Evolutionary conservation across 78 protist species (phyloP), one percentile per base, ranked within the genome.

Genomic region (Tieghemostelium lacteum): DNA sequence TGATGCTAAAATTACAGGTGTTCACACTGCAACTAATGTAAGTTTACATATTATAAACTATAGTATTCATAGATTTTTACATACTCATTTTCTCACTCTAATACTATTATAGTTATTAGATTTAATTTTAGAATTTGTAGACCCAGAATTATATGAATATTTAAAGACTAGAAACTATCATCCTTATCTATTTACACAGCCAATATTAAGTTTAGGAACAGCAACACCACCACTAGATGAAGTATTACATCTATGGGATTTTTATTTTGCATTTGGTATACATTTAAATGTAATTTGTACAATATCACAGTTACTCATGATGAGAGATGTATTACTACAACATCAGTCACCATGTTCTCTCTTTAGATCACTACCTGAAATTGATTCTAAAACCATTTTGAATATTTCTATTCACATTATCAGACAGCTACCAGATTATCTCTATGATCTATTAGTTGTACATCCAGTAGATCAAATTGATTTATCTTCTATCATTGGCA

Each of bases 191-290:
- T 78, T 78, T 29, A 78, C 88, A 24, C 88, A 49, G 6, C 75
- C 75, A 66, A 78, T 87, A 16, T 36, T 91, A 63, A 91, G 94
- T 69, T 72, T 91, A 57, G 73, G 88, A 29, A 70, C 88, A 29
- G 62, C 70, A n/a, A 57, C 95, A 36, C 88, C 87, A 58, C 97
- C 97, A 22, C 34, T 95, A 3, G 69, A 63, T 64, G 96, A 95
- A 63, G 45, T 95, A 66, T 57, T 95, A 39, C 34, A 49, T 20
- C 50, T 95, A 19, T 95, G 97, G 97, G 97, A 95, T 66, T 95
- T 93, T 34, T 78, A 89, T 49, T 85, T 95, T 20, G 95, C 97
- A 42, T 78, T 80, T 66, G 97, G 97, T 3, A 36, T 66, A 29
- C 97, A 95, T 80, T 29, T 93, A 55, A 83, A 71, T 70, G 76